These are phyloP conservation scores for Xanthoceras sorbifolium DNA, from an alignment of 345 rosid species.

Conservation along the genomic window DNA sequence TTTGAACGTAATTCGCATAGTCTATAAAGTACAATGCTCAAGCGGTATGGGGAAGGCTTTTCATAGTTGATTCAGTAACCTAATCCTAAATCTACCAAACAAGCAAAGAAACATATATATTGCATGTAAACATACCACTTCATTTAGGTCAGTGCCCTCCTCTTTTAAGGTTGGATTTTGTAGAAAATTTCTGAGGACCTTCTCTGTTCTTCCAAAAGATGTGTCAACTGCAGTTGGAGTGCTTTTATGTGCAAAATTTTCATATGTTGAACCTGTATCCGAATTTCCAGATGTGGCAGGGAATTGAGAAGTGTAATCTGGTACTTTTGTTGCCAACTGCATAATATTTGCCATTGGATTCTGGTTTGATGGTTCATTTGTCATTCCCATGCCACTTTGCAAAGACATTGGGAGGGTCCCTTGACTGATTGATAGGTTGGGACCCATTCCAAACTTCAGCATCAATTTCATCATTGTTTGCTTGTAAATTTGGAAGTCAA, in stretches of 20 bases:
- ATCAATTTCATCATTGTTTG: slow-evolving; percentile 55
- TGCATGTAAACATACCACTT: slow-evolving; percentile 39
- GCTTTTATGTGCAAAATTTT: slow-evolving; percentile 26
- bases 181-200: slow-evolving; percentile 66
- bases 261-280: slow-evolving; percentile 27
- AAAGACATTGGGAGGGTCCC: slow-evolving; percentile 43
- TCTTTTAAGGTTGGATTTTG: slow-evolving; percentile 64
- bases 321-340: slow-evolving; percentile 38
- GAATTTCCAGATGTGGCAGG: slow-evolving; percentile 34
- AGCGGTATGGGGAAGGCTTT: not conserved
- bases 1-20: not conserved
- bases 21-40: not conserved
- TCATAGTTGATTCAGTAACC: not conserved
- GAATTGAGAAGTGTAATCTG: slow-evolving; percentile 38
- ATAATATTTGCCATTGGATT: slow-evolving; percentile 43
- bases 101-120: not conserved
- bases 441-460: slow-evolving; percentile 59
- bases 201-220: slow-evolving; percentile 71
- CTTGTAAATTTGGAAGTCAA: slow-evolving; percentile 41
- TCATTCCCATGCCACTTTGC: slow-evolving; percentile 42
- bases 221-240: slow-evolving; percentile 32
- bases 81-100: not conserved
- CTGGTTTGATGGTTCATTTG: slow-evolving; percentile 37
- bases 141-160: slow-evolving; percentile 42
- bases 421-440: slow-evolving; percentile 40